Base-by-base conservation (phyloP, 345 rosid genomes). In the Eutrema heterophyllum region DNA sequence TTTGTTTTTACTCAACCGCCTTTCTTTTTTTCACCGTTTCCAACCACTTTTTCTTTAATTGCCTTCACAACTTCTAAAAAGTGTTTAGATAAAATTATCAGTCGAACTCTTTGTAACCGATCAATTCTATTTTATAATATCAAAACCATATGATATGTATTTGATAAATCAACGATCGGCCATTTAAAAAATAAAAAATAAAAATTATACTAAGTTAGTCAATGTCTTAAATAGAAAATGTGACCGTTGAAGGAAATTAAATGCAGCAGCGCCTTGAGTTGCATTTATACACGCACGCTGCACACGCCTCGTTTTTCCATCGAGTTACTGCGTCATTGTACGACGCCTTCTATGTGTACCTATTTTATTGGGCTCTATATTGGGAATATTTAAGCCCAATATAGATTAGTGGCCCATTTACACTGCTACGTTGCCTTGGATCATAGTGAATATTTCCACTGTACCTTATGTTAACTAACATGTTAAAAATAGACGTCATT, bases 241-340 rank as follows among this genome's bases (percentile, higher is more conserved):
- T 7, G 72, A 74, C 67, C 67, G 67, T 58, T 67, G 56, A 50
- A 60, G 39, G 29, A 66, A 57, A 75, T 4, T 68, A 51, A 75
- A 75, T 75, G 73, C 40, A 68, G 63, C 39, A 68, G 68, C 79
- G 79, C 2, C 50, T 53, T 74, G 54, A 50, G 30, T 33, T 59
- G 74, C 75, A 76, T 76, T 76, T 52, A 76, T 76, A 69, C 79
- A 62, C 64, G 75, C 75, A 76, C 79, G 79, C 70, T 76, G 40
- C 70, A 63, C 79, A 69, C 70, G 66, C 75, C 75, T 69, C 49
- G 43, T 45, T 60, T 40, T 27, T 5, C 14, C 73, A 51, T 68
- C 49, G 79, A 13, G 48, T 33, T 21, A 32, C 64, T 51, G 68
- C 56, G 64, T 41, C 38, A 6, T 0, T 6, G 6, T 60, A 53